phyloP scores from a whole-genome alignment of 169 alveolate genomes.

The Plasmodium coatneyi region DNA sequence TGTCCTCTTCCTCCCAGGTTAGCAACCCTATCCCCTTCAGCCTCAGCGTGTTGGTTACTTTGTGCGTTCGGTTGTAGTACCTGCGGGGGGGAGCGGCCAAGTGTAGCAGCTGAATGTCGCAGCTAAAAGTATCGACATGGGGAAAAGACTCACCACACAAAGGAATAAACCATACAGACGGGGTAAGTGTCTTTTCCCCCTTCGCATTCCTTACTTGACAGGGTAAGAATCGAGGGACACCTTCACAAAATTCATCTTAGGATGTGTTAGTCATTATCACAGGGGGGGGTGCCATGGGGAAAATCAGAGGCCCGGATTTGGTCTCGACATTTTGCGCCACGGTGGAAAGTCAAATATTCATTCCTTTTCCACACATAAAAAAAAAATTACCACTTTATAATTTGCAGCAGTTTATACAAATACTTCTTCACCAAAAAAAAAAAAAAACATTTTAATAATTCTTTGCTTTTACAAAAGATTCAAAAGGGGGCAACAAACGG shows the following conservation, averaged over 20 bases:
- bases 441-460: not conserved
- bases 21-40: conserved; percentile 33
- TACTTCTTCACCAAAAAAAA: not conserved
- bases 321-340: not conserved
- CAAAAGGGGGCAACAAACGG: not conserved
- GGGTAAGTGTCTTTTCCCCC: not conserved
- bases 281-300: not conserved
- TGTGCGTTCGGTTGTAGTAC: conserved; percentile 33
- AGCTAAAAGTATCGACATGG: not conserved
- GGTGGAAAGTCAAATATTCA: not conserved
- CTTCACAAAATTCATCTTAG: conserved; percentile 40
- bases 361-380: not conserved
- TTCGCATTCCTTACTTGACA: conserved; percentile 21
- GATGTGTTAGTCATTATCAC: not conserved
- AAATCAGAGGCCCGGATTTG: not conserved
- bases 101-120: not conserved
- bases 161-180: not conserved
- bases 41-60: conserved; percentile 38
- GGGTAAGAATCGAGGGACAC: conserved; percentile 37
- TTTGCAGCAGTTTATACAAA: not conserved
- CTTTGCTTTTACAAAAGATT: not conserved
- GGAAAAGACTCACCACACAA: not conserved
- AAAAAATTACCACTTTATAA: not conserved
- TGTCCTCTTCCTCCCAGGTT: conserved; percentile 11
- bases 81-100: not conserved